phyloP scores from a whole-genome alignment of 441 rosid species.

The Pelargonium fulgidum region DNA sequence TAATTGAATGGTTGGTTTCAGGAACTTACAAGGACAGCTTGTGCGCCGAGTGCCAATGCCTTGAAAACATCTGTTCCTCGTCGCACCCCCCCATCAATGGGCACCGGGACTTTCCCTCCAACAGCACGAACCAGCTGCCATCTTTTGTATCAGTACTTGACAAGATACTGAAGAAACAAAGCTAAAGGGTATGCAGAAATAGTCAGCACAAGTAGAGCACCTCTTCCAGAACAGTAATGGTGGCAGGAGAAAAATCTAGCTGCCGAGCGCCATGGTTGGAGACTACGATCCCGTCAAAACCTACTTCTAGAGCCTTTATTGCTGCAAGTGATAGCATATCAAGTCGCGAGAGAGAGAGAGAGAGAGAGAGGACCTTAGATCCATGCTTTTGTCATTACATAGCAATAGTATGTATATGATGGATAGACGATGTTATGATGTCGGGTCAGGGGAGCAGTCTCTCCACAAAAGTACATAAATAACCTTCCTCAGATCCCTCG shows the following conservation, averaged over 20 bases:
- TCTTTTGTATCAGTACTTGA: no score
- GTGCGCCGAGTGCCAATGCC: slow-evolving; percentile 93
- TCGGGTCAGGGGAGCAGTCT: not conserved
- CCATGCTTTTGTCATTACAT: no score
- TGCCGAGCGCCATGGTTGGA: slow-evolving; percentile 98
- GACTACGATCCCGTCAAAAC: slow-evolving; percentile 88
- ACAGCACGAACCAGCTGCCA: slow-evolving; percentile 77
- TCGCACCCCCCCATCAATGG: slow-evolving; percentile 76
- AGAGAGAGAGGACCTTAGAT: no score
- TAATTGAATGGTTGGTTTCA: not conserved
- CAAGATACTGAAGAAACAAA: no score
- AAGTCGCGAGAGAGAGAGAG: not conserved
- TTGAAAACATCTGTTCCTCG: slow-evolving; percentile 89
- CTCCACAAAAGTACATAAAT: no score
- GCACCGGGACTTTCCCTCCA: slow-evolving; percentile 74
- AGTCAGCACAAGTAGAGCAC: slow-evolving; percentile 24
- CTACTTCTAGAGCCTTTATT: slow-evolving; percentile 58
- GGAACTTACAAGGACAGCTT: slow-evolving; percentile 80
- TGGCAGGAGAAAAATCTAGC: slow-evolving; percentile 87
- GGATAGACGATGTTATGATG: no score
- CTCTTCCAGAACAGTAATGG: slow-evolving; percentile 89
- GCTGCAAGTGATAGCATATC: slow-evolving; percentile 38
- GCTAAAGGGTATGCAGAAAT: no score
- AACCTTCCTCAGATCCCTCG: no score
- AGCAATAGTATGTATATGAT: no score